These are phyloP conservation scores for Trichocomaceae sp. DNA, from an alignment of 2,329 filamentous ascomycete genomes.

Conservation along the genomic window DNA sequence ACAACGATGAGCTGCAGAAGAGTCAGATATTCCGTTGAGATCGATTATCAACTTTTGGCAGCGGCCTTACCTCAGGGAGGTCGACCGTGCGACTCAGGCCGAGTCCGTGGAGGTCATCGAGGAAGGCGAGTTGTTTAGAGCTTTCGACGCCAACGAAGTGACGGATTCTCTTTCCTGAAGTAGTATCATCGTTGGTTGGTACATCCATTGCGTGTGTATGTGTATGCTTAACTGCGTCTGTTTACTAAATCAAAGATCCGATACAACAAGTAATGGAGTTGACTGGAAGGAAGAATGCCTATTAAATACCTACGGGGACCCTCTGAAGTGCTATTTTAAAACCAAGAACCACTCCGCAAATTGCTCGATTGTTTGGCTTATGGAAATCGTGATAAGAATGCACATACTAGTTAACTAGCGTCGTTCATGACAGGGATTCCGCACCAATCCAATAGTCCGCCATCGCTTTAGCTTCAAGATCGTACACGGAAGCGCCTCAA, in stretches of 20 bases:
- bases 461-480: not conserved
- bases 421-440: not conserved
- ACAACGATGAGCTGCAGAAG: slow-evolving; percentile 48
- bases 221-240: not conserved
- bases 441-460: not conserved
- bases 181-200: not conserved
- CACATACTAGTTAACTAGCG: no score
- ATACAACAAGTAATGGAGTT: no score
- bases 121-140: slow-evolving; percentile 17
- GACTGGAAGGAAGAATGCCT: not conserved
- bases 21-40: not conserved
- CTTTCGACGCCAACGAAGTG: slow-evolving; percentile 50
- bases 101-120: slow-evolving; percentile 16
- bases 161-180: slow-evolving; percentile 9
- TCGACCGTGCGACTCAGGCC: slow-evolving; percentile 16
- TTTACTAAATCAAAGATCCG: no score
- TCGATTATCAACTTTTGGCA: not conserved
- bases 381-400: slow-evolving; percentile 1
- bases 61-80: slow-evolving; percentile 14
- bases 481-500: not conserved
- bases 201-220: not conserved
- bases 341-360: not conserved
- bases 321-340: not conserved
- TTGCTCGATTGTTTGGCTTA: not conserved
- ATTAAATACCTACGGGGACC: not conserved